Evolutionary conservation across 2,329 filamentous ascomycete genomes (phyloP).

Genomic region (Xylaria arbuscula): DNA sequence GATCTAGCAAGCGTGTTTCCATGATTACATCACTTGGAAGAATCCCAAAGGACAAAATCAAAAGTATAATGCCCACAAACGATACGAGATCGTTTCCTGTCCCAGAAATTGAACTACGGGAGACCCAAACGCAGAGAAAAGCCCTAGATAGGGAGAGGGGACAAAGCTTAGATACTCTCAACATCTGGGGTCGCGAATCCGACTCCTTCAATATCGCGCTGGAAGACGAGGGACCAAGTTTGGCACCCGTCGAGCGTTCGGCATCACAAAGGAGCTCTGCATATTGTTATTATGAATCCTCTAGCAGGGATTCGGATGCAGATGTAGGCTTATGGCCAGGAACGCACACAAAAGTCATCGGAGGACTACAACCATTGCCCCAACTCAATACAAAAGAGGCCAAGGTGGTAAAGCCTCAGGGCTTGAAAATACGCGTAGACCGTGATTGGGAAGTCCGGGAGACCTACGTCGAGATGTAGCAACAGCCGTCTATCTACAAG

Average conservation of each 20-base stretch:
- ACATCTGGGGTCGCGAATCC: not conserved
- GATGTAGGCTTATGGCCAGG: constrained; percentile 12
- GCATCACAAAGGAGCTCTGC: constrained; percentile 16
- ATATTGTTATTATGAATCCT: constrained; percentile 10
- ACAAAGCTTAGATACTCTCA: not conserved
- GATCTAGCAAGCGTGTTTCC: not conserved
- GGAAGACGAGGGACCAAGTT: constrained; percentile 4
- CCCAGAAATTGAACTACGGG: not conserved
- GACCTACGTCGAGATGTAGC: not conserved
- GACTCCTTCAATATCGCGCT: constrained; percentile 10
- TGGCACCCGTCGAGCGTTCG: not conserved
- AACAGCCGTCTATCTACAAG: not conserved
- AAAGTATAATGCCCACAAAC: too few species aligned
- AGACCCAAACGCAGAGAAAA: not conserved
- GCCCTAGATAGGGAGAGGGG: not conserved
- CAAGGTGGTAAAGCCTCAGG: not conserved
- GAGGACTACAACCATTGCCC: constrained; percentile 6
- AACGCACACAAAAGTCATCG: constrained; percentile 22
- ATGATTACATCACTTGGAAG: not conserved
- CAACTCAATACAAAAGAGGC: not conserved
- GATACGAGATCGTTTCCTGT: not conserved
- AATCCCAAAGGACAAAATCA: not conserved
- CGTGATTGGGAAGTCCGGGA: not conserved
- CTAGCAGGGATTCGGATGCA: constrained; percentile 11
- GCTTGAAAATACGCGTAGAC: constrained; percentile 14